These are phyloP conservation scores for Termitomyces sp. DNA, from an alignment of 768 basidiomycete genomes.

Conservation along the genomic window DNA sequence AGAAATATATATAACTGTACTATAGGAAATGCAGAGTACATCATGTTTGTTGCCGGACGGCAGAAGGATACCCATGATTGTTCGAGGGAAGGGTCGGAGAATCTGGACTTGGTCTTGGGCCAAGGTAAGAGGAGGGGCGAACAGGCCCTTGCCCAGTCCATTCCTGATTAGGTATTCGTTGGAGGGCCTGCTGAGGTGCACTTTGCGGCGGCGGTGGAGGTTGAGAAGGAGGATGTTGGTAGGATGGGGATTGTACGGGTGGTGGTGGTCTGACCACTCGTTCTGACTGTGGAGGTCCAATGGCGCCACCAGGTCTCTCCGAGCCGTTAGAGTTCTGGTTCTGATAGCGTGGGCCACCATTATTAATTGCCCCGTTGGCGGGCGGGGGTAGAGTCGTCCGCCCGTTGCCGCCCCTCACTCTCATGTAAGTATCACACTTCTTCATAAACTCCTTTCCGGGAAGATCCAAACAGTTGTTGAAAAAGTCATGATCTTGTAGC, in stretches of 20 bases:
- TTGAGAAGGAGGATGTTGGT: constrained; percentile 27
- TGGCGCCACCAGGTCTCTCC: constrained; percentile 40
- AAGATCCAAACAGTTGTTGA: constrained; percentile 80
- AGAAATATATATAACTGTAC: constrained; percentile 21
- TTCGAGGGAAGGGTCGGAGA: constrained; percentile 30
- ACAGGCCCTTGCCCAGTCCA: constrained; percentile 31
- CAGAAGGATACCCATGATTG: constrained; percentile 44
- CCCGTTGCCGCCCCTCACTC: constrained; percentile 58
- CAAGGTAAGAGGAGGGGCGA: constrained; percentile 48
- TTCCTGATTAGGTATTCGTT: constrained; percentile 29
- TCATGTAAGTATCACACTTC: constrained; percentile 90
- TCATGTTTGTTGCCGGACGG: constrained; percentile 48
- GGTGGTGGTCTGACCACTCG: constrained; percentile 33
- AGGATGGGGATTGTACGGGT: constrained; percentile 27
- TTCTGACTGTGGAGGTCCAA: constrained; percentile 33
- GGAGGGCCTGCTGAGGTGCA: constrained; percentile 9
- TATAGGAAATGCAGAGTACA: constrained; percentile 20
- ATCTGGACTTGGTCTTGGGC: constrained; percentile 39
- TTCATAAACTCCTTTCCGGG: constrained; percentile 94
- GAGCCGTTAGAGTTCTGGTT: constrained; percentile 30
- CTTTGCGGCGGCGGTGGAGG: constrained; percentile 27
- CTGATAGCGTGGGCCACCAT: constrained; percentile 35
- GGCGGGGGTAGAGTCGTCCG: constrained; percentile 35
- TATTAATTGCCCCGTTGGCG: constrained; percentile 27
- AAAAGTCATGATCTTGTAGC: constrained; percentile 89